Conservation (phyloP, 768 basidiomycete genomes). For the Boletus sp. region DNA sequence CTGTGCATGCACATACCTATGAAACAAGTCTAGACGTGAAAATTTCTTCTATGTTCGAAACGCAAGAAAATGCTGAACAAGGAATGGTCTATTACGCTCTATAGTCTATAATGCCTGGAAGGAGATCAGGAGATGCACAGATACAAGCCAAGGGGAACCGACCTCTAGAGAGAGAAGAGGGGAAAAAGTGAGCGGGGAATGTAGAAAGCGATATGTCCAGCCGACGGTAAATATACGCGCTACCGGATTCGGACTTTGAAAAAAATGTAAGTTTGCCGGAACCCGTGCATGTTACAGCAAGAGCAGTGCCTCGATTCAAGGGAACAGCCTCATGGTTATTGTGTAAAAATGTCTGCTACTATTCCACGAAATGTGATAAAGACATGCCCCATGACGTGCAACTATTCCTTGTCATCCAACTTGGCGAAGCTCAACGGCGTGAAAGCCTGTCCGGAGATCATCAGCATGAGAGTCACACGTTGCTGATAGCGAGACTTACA, state of each 20-base stretch:
- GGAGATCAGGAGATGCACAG: constrained; percentile 3
- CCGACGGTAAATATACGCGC: constrained; percentile 17
- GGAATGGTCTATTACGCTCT: constrained; percentile 61
- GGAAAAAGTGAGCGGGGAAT: constrained; percentile 34
- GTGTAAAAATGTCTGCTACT: constrained; percentile 16
- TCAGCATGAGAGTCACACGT: constrained; percentile 30
- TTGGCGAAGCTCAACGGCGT: constrained; percentile 47
- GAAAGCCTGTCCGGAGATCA: constrained; percentile 41
- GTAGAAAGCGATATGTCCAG: constrained; percentile 6
- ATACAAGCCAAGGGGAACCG: not conserved
- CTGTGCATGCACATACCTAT: constrained; percentile 40
- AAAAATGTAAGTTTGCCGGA: constrained; percentile 8
- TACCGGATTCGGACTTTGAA: constrained; percentile 32
- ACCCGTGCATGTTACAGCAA: not conserved
- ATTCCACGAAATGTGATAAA: constrained; percentile 16
- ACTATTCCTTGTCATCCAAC: constrained; percentile 38
- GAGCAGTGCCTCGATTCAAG: not conserved
- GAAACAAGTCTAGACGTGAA: constrained; percentile 32
- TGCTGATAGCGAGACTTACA: constrained; percentile 49
- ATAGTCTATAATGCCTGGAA: constrained; percentile 39
- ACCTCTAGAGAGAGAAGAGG: constrained; percentile 35
- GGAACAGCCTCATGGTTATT: constrained; percentile 11
- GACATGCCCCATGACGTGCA: constrained; percentile 10
- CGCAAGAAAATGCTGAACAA: constrained; percentile 53
- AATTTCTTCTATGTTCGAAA: constrained; percentile 36